Percentiles rank a stretch among this genome's conserved stretches.
Conservation (phyloP, 257 asterid species). For the Nicotiana tabacum region DNA sequence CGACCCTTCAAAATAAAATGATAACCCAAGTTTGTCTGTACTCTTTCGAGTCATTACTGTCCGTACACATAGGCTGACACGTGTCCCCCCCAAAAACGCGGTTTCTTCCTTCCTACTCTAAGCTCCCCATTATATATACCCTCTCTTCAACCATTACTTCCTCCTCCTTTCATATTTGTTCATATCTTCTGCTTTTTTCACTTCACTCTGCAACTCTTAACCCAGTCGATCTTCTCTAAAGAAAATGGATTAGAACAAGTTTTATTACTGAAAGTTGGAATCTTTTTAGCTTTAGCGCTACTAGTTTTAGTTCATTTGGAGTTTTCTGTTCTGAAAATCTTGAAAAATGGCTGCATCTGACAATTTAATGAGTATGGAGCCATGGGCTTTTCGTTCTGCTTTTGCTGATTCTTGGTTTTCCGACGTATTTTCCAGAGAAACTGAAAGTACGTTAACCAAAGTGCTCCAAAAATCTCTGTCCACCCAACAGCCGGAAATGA, state of each 20-base stretch:
- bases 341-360: slow-evolving; percentile 55
- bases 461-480: slow-evolving; percentile 51
- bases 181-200: not conserved
- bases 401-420: slow-evolving; percentile 59
- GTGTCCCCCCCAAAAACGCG: slow-evolving; percentile 77
- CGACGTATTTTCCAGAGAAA: slow-evolving; percentile 45
- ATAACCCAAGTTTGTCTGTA: slow-evolving; percentile 21
- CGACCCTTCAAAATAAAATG: slow-evolving; percentile 16
- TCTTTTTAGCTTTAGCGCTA: not conserved
- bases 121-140: not conserved
- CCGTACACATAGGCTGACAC: slow-evolving; percentile 62
- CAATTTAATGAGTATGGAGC: slow-evolving; percentile 48
- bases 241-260: not conserved
- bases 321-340: not conserved
- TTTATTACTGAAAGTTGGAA: not conserved
- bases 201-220: not conserved
- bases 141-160: slow-evolving; percentile 2
- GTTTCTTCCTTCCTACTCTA: slow-evolving; percentile 23
- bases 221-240: not conserved
- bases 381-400: slow-evolving; percentile 51
- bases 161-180: not conserved
- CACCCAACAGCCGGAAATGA: slow-evolving; percentile 19
- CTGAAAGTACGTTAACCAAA: slow-evolving; percentile 44
- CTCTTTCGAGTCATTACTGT: not conserved
- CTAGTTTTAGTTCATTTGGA: not conserved